Conservation (phyloP, 352 stramenopile genomes). For the Pythium utonaiense region DNA sequence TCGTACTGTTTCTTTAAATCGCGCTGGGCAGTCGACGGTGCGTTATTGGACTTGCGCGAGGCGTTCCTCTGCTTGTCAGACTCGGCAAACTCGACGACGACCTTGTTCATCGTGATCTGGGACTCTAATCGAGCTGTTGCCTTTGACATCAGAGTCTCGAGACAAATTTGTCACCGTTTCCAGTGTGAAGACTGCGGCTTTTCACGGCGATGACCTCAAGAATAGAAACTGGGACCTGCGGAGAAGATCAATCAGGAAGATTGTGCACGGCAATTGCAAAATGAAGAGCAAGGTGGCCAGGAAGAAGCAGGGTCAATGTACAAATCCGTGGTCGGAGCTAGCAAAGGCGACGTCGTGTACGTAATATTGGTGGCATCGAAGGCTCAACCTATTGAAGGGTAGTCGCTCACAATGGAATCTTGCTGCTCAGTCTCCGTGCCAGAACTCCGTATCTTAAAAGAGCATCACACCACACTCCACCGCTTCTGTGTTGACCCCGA, state of each 20-base stretch:
- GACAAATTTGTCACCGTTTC: not conserved
- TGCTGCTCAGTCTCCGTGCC: constrained; percentile 33
- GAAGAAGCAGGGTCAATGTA: constrained; percentile 19
- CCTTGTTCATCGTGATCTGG: constrained; percentile 30
- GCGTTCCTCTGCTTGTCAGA: not conserved
- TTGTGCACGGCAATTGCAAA: not conserved
- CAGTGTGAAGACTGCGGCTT: not conserved
- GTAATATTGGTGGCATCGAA: not conserved
- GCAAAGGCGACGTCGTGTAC: constrained; percentile 34
- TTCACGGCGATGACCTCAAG: not conserved
- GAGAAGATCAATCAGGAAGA: not conserved
- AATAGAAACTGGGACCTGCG: not conserved
- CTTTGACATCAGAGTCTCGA: too few relatives aligned
- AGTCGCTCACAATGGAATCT: too few relatives aligned
- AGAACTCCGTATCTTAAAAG: constrained; percentile 35
- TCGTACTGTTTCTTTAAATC: constrained; percentile 20
- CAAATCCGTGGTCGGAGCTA: constrained; percentile 34
- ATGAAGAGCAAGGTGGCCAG: constrained; percentile 26
- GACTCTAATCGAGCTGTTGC: not conserved
- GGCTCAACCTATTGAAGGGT: too few relatives aligned
- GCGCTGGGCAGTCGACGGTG: not conserved
- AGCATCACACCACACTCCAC: constrained; percentile 41
- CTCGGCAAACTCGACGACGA: constrained; percentile 26
- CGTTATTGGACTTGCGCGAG: not conserved
- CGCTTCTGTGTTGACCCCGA: constrained; percentile 35